Conservation (phyloP, 148 eudicot genomes). For the Camellia japonica region DNA sequence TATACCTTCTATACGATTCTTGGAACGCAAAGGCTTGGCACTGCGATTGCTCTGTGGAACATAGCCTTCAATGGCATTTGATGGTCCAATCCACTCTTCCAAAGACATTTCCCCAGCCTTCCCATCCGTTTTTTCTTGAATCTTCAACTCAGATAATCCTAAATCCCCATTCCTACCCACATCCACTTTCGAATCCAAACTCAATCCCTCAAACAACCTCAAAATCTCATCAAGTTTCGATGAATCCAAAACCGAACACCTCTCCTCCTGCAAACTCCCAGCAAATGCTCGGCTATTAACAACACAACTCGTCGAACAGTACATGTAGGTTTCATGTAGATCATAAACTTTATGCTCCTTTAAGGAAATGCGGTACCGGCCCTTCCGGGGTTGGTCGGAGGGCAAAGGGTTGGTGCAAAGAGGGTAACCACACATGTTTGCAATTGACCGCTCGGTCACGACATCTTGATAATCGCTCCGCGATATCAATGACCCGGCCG, state of each 20-base stretch:
- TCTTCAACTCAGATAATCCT: slow-evolving; percentile 51
- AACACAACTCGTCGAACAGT: slow-evolving; percentile 71
- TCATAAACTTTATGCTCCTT: slow-evolving; percentile 96
- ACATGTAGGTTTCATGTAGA: slow-evolving; percentile 75
- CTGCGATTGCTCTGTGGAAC: slow-evolving; percentile 59
- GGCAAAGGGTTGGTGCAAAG: slow-evolving; percentile 68
- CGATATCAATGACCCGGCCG: slow-evolving; percentile 68
- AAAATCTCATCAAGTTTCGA: slow-evolving; percentile 50
- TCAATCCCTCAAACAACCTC: slow-evolving; percentile 48
- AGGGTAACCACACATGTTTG: slow-evolving; percentile 73
- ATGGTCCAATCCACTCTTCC: slow-evolving; percentile 84
- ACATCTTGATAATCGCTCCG: slow-evolving; percentile 73
- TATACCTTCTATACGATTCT: slow-evolving; percentile 40
- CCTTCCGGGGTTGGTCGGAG: slow-evolving; percentile 49
- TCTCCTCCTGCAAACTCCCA: slow-evolving; percentile 61
- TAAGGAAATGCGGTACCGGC: slow-evolving; percentile 71
- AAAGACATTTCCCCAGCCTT: slow-evolving; percentile 53
- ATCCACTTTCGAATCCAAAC: slow-evolving; percentile 33
- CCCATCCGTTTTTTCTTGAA: slow-evolving; percentile 56
- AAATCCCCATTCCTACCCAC: slow-evolving; percentile 40
- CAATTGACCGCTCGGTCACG: slow-evolving; percentile 78
- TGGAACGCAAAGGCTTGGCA: slow-evolving; percentile 21
- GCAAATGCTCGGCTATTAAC: slow-evolving; percentile 66
- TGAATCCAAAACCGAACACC: slow-evolving; percentile 46
- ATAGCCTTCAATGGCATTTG: slow-evolving; percentile 93